Conservation (phyloP, 2,329 filamentous ascomycete species). For the Fusarium humuli region DNA sequence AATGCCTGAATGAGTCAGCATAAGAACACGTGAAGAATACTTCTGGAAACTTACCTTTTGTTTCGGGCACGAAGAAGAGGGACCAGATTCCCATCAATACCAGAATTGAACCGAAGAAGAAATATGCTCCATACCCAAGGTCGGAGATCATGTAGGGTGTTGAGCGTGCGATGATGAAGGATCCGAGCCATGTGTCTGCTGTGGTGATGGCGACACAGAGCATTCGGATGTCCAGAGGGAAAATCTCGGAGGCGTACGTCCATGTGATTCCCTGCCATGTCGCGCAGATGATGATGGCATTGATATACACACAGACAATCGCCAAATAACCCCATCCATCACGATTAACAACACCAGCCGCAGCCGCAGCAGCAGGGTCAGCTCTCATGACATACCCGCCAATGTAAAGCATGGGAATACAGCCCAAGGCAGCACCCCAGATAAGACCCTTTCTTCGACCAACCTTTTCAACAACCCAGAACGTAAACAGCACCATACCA, state of each 20-base stretch:
- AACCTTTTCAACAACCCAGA: constrained; percentile 61
- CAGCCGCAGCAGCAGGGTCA: constrained; percentile 54
- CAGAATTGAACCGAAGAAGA: constrained; percentile 62
- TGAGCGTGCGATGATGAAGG: constrained; percentile 55
- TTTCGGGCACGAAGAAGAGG: constrained; percentile 64
- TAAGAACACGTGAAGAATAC: not conserved
- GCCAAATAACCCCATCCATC: constrained; percentile 58
- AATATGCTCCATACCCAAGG: constrained; percentile 63
- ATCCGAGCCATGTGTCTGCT: constrained; percentile 54
- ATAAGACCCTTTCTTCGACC: constrained; percentile 63
- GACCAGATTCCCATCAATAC: constrained; percentile 60
- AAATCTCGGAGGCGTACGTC: constrained; percentile 62
- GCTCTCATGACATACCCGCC: constrained; percentile 52
- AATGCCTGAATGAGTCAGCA: constrained; percentile 47
- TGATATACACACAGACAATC: constrained; percentile 60
- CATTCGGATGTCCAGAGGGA: constrained; percentile 55
- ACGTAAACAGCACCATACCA: constrained; percentile 54
- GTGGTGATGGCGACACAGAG: constrained; percentile 52
- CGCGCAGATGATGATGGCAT: constrained; percentile 54
- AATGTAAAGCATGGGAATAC: constrained; percentile 56
- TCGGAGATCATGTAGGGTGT: constrained; percentile 57
- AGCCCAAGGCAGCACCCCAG: constrained; percentile 52
- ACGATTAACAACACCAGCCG: constrained; percentile 58
- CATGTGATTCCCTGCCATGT: constrained; percentile 58
- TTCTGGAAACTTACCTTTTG: constrained; percentile 55